Percentiles rank a stretch among this genome's conserved stretches.
These are phyloP conservation scores for Zea luxurians DNA, from an alignment of 176 grass and related monocot genomes.

Conservation along the genomic window DNA sequence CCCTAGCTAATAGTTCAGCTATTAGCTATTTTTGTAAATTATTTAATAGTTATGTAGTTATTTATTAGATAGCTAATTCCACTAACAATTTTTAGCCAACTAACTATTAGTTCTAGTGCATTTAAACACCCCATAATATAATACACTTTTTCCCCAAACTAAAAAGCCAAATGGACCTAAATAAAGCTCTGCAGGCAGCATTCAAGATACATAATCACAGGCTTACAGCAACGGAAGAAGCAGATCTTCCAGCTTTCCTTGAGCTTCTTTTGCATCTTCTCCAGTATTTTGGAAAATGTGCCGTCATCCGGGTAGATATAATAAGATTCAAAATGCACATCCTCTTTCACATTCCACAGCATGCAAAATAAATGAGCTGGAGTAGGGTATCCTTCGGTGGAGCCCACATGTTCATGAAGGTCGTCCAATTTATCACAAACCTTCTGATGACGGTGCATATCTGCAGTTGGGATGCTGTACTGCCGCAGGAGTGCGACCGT, in stretches of 20 bases:
- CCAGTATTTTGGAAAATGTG: background rate
- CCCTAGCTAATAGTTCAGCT: too few species aligned
- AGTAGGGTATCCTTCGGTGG: background rate
- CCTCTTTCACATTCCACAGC: background rate
- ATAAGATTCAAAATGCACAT: background rate
- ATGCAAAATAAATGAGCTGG: constrained; percentile 9
- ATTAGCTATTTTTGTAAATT: too few species aligned
- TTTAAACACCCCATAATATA: background rate
- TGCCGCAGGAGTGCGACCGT: constrained; percentile 7
- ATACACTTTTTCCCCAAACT: background rate
- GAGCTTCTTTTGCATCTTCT: constrained; percentile 36
- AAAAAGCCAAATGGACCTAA: background rate
- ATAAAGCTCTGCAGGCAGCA: constrained; percentile 12
- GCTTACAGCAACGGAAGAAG: constrained; percentile 38
- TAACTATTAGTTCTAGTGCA: too few species aligned
- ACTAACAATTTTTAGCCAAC: too few species aligned
- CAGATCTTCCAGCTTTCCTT: constrained; percentile 26
- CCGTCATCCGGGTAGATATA: background rate
- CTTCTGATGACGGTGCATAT: constrained; percentile 25
- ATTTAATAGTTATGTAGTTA: too few species aligned
- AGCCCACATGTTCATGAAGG: constrained; percentile 10
- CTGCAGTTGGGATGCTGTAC: constrained; percentile 34
- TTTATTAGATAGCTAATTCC: too few species aligned
- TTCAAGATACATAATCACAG: constrained; percentile 27
- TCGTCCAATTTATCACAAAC: constrained; percentile 20